Percentiles rank a stretch among this genome's conserved stretches.
phyloP scores from a whole-genome alignment of 2,329 filamentous ascomycete species.

The Sclerotinia spermophila region DNA sequence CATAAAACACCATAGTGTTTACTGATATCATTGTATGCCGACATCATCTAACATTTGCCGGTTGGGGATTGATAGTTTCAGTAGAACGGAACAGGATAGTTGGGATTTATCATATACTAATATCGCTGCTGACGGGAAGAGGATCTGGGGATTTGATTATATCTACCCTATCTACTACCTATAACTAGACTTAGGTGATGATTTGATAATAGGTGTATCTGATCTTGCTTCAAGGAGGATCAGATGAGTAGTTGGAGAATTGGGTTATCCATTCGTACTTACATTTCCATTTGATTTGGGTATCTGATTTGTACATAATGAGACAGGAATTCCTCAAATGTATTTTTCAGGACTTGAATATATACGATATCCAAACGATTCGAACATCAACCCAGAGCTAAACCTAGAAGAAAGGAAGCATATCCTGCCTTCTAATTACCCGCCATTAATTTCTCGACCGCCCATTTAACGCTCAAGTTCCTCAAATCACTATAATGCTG shows the following conservation, averaged over 20 bases:
- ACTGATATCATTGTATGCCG: too few species aligned
- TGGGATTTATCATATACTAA: too few species aligned
- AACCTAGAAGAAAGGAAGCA: not conserved
- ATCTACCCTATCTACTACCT: too few species aligned
- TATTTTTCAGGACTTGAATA: not conserved
- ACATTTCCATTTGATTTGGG: not conserved
- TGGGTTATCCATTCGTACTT: not conserved
- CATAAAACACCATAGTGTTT: too few species aligned
- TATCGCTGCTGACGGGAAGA: not conserved
- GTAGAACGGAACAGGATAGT: not conserved
- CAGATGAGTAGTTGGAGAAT: not conserved
- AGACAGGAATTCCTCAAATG: not conserved
- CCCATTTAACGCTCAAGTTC: conserved; percentile 67
- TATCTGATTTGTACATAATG: not conserved
- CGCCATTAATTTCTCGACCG: conserved; percentile 59
- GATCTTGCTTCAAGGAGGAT: not conserved
- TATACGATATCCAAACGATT: not conserved
- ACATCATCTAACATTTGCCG: not conserved
- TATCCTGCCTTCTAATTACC: conserved; percentile 30
- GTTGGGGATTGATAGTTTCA: not conserved
- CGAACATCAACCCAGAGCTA: not conserved
- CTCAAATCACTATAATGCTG: conserved; percentile 67
- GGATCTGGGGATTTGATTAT: not conserved
- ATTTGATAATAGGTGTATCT: not conserved
- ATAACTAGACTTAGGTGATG: not conserved